Percentiles rank a stretch among this genome's conserved stretches.
These are phyloP conservation scores for Capronia epimyces DNA, from an alignment of 2,329 filamentous ascomycete species.

Conservation along the genomic window DNA sequence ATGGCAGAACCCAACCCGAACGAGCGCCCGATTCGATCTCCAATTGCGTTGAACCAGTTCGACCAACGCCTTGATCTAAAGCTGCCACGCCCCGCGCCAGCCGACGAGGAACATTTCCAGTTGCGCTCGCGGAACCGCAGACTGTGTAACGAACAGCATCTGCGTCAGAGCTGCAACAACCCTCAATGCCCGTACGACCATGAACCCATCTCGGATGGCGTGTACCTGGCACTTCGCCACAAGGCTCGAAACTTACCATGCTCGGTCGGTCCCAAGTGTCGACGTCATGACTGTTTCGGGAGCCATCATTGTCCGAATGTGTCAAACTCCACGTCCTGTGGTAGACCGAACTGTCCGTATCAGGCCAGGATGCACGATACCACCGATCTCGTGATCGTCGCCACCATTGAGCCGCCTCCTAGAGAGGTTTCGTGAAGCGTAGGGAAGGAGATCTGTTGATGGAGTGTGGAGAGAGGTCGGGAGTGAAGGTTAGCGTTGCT, in stretches of 20 bases:
- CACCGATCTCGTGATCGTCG: slow-evolving; percentile 13
- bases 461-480: not conserved
- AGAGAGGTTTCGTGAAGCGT: not conserved
- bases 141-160: slow-evolving; percentile 25
- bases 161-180: slow-evolving; percentile 24
- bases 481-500: not conserved
- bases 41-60: slow-evolving; percentile 17
- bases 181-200: slow-evolving; percentile 44
- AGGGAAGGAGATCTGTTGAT: not conserved
- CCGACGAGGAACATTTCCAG: slow-evolving; percentile 15
- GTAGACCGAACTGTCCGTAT: slow-evolving; percentile 15
- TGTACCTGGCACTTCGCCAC: slow-evolving; percentile 41
- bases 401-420: slow-evolving; percentile 9
- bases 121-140: slow-evolving; percentile 11
- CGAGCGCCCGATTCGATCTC: slow-evolving; percentile 15
- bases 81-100: slow-evolving; percentile 12
- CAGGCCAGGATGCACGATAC: slow-evolving; percentile 12
- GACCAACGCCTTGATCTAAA: slow-evolving; percentile 23
- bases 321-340: slow-evolving; percentile 10
- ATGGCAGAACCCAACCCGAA: slow-evolving; percentile 15
- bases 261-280: slow-evolving; percentile 38
- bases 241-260: slow-evolving; percentile 44
- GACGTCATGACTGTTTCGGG: slow-evolving; percentile 40
- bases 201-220: slow-evolving; percentile 36
- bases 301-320: slow-evolving; percentile 38